Conservation (phyloP, 768 basidiomycete genomes). For the Pleurotus tuoliensis region DNA sequence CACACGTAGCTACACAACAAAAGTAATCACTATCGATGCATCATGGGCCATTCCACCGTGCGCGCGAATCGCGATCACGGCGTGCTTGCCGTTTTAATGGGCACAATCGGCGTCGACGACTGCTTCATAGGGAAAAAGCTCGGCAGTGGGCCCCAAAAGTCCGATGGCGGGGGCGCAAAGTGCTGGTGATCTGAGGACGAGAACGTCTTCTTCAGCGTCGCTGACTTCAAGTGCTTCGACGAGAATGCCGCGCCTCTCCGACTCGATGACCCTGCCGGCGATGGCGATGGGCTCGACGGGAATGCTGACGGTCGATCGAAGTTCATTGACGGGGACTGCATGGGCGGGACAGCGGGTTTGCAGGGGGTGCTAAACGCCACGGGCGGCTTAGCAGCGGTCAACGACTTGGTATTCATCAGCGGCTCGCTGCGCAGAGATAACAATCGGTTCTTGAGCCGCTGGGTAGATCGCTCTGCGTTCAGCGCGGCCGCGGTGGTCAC, state of each 20-base stretch:
- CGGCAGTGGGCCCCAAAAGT: conserved; percentile 65
- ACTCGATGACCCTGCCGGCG: conserved; percentile 19
- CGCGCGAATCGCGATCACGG: too few relatives aligned
- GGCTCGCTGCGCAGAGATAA: conserved; percentile 59
- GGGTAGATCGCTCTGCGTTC: conserved; percentile 73
- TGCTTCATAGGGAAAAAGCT: conserved; percentile 29
- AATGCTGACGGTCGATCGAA: conserved; percentile 23
- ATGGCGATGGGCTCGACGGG: conserved; percentile 23
- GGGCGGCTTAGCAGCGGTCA: conserved; percentile 29
- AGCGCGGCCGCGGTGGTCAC: conserved; percentile 76
- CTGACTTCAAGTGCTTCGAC: conserved; percentile 27
- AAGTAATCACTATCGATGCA: conserved; percentile 6
- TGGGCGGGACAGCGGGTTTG: conserved; percentile 16
- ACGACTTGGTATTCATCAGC: conserved; percentile 57
- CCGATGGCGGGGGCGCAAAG: conserved; percentile 24
- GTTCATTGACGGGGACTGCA: conserved; percentile 12
- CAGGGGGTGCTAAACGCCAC: conserved; percentile 34
- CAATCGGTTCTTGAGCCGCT: conserved; percentile 65
- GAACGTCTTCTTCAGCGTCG: conserved; percentile 32
- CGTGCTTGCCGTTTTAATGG: not conserved
- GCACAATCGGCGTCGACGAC: conserved; percentile 17
- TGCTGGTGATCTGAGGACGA: conserved; percentile 13
- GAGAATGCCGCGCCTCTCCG: conserved; percentile 23
- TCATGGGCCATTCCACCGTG: too few relatives aligned
- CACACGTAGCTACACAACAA: not conserved